Conservation (phyloP, 768 basidiomycete genomes). For the Amanita thiersii region DNA sequence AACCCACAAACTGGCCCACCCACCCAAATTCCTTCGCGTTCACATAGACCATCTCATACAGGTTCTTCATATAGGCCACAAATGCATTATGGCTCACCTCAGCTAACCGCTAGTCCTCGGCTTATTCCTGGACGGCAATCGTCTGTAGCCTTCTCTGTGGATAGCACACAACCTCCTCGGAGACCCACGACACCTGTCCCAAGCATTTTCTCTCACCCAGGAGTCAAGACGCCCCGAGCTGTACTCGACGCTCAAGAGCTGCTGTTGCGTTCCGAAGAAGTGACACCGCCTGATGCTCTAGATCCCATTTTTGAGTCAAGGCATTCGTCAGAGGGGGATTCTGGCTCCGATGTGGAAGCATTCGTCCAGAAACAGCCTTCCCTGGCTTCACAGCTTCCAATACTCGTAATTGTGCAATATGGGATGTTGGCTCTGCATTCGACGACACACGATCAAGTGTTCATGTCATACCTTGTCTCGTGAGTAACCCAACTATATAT, state of each 20-base stretch:
- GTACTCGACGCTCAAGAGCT: constrained; percentile 67
- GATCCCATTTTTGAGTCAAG: constrained; percentile 45
- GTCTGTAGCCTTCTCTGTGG: constrained; percentile 17
- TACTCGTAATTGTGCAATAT: constrained; percentile 85
- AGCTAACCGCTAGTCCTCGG: constrained; percentile 13
- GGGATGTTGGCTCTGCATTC: constrained; percentile 83
- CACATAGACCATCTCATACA: neutral
- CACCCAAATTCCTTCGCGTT: constrained; percentile 17
- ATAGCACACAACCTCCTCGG: constrained; percentile 35
- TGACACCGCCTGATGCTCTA: constrained; percentile 29
- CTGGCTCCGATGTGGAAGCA: constrained; percentile 29
- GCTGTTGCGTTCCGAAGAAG: constrained; percentile 34
- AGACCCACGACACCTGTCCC: constrained; percentile 54
- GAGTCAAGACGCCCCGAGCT: constrained; percentile 71
- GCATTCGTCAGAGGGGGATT: constrained; percentile 21
- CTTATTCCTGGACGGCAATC: constrained; percentile 19
- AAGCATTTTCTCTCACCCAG: constrained; percentile 77
- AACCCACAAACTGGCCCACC: constrained; percentile 6
- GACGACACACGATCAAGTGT: constrained; percentile 85
- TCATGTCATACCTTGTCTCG: constrained; percentile 89
- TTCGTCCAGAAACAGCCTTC: constrained; percentile 51
- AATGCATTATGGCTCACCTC: constrained; percentile 7
- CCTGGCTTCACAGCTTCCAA: constrained; percentile 66
- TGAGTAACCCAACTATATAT: constrained; percentile 26
- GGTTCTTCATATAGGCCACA: neutral